Percentiles rank a stretch among this genome's conserved stretches.
Conservation (phyloP, 164 flowering plant species). For the Piper betle region DNA sequence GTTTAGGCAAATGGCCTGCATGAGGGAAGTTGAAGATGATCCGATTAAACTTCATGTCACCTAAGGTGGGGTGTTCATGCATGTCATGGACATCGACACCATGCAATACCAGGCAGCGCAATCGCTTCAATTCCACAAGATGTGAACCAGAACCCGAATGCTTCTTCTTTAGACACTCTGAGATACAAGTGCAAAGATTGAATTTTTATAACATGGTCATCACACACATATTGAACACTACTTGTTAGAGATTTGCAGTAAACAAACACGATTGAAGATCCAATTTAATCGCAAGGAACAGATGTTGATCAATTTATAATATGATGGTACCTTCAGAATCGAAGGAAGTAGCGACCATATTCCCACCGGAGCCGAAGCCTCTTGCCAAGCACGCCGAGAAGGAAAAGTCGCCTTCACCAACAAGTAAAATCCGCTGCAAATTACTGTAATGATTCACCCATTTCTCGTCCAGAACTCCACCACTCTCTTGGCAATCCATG, state of each 20-base stretch:
- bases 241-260: not conserved
- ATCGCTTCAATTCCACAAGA: slow-evolving; percentile 10
- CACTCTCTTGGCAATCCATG: too few species aligned
- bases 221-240: too few species aligned
- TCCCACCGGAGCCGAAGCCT: slow-evolving; percentile 13
- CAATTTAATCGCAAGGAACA: too few species aligned
- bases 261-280: not conserved
- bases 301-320: too few species aligned
- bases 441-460: slow-evolving; percentile 15
- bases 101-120: slow-evolving; percentile 21
- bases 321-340: slow-evolving; percentile 8
- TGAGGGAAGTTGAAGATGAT: slow-evolving; percentile 46
- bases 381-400: slow-evolving; percentile 16
- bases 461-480: not conserved
- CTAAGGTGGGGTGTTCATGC: slow-evolving; percentile 12
- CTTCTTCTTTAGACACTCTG: slow-evolving; percentile 1
- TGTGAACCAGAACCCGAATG: slow-evolving; percentile 5
- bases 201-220: too few species aligned
- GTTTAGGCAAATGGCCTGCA: slow-evolving; percentile 16
- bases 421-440: slow-evolving; percentile 16
- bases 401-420: slow-evolving; percentile 30
- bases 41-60: slow-evolving; percentile 15
- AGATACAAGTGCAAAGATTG: too few species aligned
- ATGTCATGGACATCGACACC: slow-evolving; percentile 21
- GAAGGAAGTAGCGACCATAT: slow-evolving; percentile 16